Conservation (phyloP, 1,139 yeast genomes). For the Sugiyamaella xylanicola region DNA sequence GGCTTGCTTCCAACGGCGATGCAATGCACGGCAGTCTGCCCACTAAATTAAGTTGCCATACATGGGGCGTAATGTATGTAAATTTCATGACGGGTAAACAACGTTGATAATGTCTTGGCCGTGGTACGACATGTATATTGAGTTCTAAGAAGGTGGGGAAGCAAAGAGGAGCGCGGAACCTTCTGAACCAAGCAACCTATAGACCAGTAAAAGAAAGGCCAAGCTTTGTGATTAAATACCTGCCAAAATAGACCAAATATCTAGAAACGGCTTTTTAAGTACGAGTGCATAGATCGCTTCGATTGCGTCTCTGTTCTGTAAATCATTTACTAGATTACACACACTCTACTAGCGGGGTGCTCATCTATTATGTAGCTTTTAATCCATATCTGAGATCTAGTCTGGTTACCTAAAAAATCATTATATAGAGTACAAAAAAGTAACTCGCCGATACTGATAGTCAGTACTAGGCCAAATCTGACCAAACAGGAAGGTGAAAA, state of each 20-base stretch:
- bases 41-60: not conserved
- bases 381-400: no score
- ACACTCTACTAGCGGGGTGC: not conserved
- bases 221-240: not conserved
- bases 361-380: not conserved
- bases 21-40: constrained; percentile 11
- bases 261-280: no score
- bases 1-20: constrained; percentile 2
- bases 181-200: no score
- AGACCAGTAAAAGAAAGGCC: no score
- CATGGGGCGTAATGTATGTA: not conserved
- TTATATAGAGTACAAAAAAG: not conserved
- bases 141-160: no score
- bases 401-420: not conserved
- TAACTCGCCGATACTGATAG: no score
- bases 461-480: not conserved
- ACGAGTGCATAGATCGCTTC: constrained; percentile 1
- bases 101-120: no score
- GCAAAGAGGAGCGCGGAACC: no score
- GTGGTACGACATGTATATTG: no score
- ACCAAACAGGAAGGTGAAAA: not conserved
- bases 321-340: not conserved
- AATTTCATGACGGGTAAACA: not conserved
- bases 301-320: not conserved
- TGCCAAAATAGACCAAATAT: not conserved